Conservation (phyloP, 768 basidiomycete genomes). For the Phaeotremella skinneri region DNA sequence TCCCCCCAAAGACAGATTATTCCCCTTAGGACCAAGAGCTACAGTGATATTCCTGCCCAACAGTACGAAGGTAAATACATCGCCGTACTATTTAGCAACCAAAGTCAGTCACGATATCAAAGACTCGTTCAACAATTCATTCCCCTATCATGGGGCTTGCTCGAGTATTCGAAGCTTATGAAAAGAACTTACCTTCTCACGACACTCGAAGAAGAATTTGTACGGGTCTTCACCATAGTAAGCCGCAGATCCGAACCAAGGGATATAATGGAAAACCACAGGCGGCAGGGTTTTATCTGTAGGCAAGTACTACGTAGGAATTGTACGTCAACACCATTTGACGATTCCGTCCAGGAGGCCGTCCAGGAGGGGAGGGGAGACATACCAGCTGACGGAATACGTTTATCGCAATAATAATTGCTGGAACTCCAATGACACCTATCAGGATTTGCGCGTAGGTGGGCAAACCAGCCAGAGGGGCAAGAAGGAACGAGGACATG, state of each 20-base stretch:
- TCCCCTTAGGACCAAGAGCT: slow-evolving; percentile 83
- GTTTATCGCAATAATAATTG: slow-evolving; percentile 69
- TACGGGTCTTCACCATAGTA: slow-evolving; percentile 90
- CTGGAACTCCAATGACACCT: slow-evolving; percentile 63
- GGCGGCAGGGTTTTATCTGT: slow-evolving; percentile 74
- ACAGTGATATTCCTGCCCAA: slow-evolving; percentile 88
- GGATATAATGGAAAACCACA: slow-evolving; percentile 87
- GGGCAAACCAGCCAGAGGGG: slow-evolving; percentile 3
- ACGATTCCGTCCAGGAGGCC: neutral
- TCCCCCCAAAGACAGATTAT: slow-evolving; percentile 90
- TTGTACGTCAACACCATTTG: neutral
- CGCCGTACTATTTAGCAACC: slow-evolving; percentile 67
- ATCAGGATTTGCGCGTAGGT: slow-evolving; percentile 25
- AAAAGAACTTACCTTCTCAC: slow-evolving; percentile 49
- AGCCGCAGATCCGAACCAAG: slow-evolving; percentile 83
- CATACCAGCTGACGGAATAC: slow-evolving; percentile 74
- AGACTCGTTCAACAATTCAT: no score
- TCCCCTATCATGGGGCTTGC: neutral
- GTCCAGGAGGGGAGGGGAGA: slow-evolving; percentile 4
- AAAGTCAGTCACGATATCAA: neutral
- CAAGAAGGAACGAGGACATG: neutral
- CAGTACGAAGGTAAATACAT: slow-evolving; percentile 93
- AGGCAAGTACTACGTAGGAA: slow-evolving; percentile 60
- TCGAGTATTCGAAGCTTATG: neutral
- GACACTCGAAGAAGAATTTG: slow-evolving; percentile 75